phyloP scores from a whole-genome alignment of 352 stramenopile genomes.

The Phytophthora pisi region DNA sequence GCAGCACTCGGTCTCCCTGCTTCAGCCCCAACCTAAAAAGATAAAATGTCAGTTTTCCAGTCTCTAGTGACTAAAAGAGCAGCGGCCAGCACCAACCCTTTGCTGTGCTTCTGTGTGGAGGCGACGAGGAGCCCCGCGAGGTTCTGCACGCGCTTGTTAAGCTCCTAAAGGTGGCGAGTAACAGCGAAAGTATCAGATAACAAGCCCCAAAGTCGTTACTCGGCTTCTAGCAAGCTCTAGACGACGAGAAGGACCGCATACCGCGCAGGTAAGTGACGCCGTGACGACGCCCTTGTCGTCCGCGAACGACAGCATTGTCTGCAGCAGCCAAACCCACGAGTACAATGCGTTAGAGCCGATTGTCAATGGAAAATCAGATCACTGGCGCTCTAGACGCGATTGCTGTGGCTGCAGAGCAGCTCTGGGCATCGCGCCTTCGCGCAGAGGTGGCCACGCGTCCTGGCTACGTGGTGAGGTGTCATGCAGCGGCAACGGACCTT shows the following conservation, averaged over 20 bases:
- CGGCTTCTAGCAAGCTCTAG: not conserved
- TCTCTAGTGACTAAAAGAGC: not conserved
- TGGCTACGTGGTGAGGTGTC: slow-evolving; percentile 7
- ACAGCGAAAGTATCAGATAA: slow-evolving; percentile 9
- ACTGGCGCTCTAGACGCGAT: not conserved
- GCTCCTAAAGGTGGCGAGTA: slow-evolving; percentile 46
- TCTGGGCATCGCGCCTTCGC: slow-evolving; percentile 1
- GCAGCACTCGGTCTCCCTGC: slow-evolving; percentile 85
- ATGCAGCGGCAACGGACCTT: slow-evolving; percentile 35
- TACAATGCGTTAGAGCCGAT: not conserved
- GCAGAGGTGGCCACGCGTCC: not conserved
- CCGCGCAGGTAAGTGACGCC: slow-evolving; percentile 58
- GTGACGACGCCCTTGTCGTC: slow-evolving; percentile 68
- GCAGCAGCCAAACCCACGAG: slow-evolving; percentile 14
- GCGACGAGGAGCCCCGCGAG: slow-evolving; percentile 67
- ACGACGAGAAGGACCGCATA: slow-evolving; percentile 27
- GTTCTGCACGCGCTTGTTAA: slow-evolving; percentile 71
- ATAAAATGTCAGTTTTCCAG: not conserved
- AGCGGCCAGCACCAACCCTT: slow-evolving; percentile 53
- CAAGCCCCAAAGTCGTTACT: slow-evolving; percentile 12
- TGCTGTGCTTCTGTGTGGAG: slow-evolving; percentile 53
- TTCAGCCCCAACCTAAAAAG: slow-evolving; percentile 58
- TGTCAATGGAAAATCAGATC: not conserved
- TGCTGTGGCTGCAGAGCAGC: slow-evolving; percentile 1
- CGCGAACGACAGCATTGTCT: slow-evolving; percentile 82